Evolutionary conservation across 306 rosid genomes (phyloP), one percentile per base, ranked within the genome.

Genomic region (Trifolium fragiferum): DNA sequence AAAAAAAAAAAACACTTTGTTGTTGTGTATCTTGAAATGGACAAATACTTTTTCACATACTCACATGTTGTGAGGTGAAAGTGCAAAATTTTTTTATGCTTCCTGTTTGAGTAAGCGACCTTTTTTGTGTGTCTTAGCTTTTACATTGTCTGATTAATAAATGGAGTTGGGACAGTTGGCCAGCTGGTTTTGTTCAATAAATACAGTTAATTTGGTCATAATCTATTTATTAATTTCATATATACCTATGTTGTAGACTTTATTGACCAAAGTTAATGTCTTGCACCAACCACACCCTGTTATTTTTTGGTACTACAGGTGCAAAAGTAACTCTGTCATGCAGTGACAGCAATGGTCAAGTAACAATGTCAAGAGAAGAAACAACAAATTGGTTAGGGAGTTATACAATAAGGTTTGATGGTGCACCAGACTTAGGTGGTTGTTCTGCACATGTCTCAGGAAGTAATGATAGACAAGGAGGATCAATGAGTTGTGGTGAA

Each of bases 311-410:
- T 78, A 51, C 58, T 53, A 47, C 90, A 93, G 98, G 92, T 77
- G 86, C 86, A 37, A 93, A 86, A 78, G 96, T 91, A n/a, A 86
- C 73, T 16, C 71, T 93, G 70, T 66, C 87, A 18, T 93, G 98
- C 55, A 80, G 79, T 4, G 86, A 91, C 73, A 68, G 91, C 20
- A 86, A 85, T 57, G 98, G 98, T 14, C 68, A 87, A 69, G 68
- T 83, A 32, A 66, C 70, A 75, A 68, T 85, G 89, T 81, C 93
- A 77, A 89, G 97, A 77, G 97, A 93, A 60, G 97, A 88, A 84
- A 86, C 87, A 10, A 91, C 96, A 2, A 93, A 91, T 18, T 84
- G 82, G 90, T 88, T 93, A 20, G 98, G 98, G 19, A 78, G 76
- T 84, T 93, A 84, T 59, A 82, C 78, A 2, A 78, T 93, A 81